Evolutionary conservation across 1,284 basidiomycete genomes (phyloP), one percentile per base, ranked within the genome.

Genomic region (Ustilago bromivora): DNA sequence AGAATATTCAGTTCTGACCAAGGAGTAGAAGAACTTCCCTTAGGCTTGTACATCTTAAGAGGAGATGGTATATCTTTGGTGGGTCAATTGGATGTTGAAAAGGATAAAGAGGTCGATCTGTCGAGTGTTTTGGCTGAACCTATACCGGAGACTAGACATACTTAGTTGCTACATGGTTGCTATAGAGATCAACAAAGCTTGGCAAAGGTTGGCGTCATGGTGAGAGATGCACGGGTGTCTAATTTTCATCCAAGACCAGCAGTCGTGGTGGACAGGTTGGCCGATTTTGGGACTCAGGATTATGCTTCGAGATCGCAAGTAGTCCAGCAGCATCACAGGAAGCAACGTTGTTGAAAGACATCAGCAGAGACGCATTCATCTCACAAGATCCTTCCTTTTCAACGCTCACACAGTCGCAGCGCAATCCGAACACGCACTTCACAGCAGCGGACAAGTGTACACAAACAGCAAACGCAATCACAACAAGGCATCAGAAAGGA

Each of bases 41-140:
- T 99, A n/a, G 96, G 96, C 1, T 88, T 99, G 55, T 99, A 99
- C 87, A 91, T 99, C 78, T 93, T 99, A 82, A 94, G 98, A 84
- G 96, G 96, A 2, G 96, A 99, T 85, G 96, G 96, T 89, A 95
- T 97, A 52, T 92, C 92, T 46, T 88, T 98, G 74, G 93, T 99
- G 46, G 96, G 94, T 54, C 94, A 97, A 87, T 85, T 98, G 38
- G 96, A 99, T 87, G 91, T 92, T 72, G 92, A 91, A 35, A 89
- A 92, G 71, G 96, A 99, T 87, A 89, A 91, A 57, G 89, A 91
- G 0, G 90, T 93, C 49, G 94, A 98, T 86, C 90, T 94, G 55
- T 88, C 91, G 0, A 89, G 91, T 34, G 91, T 98, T 76, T 91
- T 90, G 61, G 96, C 96, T 31, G 95, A 98, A 77, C 96, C 96